Evolutionary conservation across 805 yeast genomes (phyloP), one percentile per base, ranked within the genome.

Genomic region (Diddensiella transvaalensis): DNA sequence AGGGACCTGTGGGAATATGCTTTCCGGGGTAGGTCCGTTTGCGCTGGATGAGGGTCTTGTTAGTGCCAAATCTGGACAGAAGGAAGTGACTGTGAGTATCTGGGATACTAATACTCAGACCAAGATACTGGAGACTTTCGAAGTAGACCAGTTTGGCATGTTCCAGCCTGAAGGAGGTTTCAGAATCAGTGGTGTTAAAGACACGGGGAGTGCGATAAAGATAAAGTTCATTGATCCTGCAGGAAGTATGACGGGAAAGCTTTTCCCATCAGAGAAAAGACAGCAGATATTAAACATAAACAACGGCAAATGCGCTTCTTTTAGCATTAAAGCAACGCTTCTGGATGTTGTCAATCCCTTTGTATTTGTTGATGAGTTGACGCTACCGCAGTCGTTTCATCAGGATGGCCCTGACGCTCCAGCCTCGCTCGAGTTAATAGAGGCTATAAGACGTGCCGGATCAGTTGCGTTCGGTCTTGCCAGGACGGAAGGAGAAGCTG

Each of bases 1-100:
- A 2, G 45, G 48, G n/a, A 50, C 40, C 10, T 50, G 53, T 24
- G 53, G 53, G 15, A 50, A 50, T 32, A 50, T 50, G 46, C 40
- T 40, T 15, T 11, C 43, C 39, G 53, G 45, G 3, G 51, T 50
- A n/a, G 53, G 53, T 13, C 53, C 51, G 11, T 50, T 50, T 43
- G 53, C 53, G 13, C 19, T 50, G 13, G 53, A 47, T 33, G 44
- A 43, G n/a, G 48, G 48, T 11, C 29, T 50, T 21, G 46, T 50
- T 22, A 24, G 32, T 10, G 39, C 22, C 10, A 26, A 26, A 26
- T 33, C 19, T 5, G 38, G 22, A 11, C 19, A 15, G n/a, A 24
- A 33, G 8, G 46, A 19, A 22, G 18, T 18, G 23, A 29, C 43
- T n/a, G 49, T 49, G 42, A 15, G 38, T 11, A 49, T 49, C 10